A percentile compares a stretch with the other conserved stretches of the same genome.
phyloP scores from a whole-genome alignment of 2,329 filamentous ascomycete species.

The Penicillium sp. region DNA sequence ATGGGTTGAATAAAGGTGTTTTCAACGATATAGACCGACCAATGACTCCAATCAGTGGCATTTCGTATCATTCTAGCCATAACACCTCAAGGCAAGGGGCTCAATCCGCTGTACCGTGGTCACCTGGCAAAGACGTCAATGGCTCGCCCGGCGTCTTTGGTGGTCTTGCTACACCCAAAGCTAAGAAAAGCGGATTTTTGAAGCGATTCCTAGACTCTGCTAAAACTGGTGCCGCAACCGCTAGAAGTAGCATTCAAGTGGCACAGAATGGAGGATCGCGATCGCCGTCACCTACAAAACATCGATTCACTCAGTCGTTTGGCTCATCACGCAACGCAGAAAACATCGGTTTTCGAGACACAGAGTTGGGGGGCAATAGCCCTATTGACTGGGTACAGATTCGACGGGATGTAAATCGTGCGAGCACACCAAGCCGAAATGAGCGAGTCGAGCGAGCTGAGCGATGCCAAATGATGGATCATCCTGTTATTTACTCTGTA shows the following conservation, averaged over 20 bases:
- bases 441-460: slow-evolving; percentile 82
- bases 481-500: slow-evolving; percentile 81
- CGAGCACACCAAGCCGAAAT: slow-evolving; percentile 85
- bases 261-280: slow-evolving; percentile 47
- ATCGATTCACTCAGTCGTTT: slow-evolving; percentile 45
- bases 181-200: slow-evolving; percentile 85
- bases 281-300: slow-evolving; percentile 47
- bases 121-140: slow-evolving; percentile 49
- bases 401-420: slow-evolving; percentile 88
- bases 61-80: slow-evolving; percentile 91
- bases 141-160: slow-evolving; percentile 69
- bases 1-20: slow-evolving; percentile 35
- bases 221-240: slow-evolving; percentile 88
- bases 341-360: slow-evolving; percentile 62
- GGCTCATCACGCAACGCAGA: slow-evolving; percentile 31
- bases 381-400: slow-evolving; percentile 92
- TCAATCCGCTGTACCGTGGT: slow-evolving; percentile 63
- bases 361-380: slow-evolving; percentile 56
- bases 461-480: slow-evolving; percentile 90
- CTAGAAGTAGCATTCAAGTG: slow-evolving; percentile 75
- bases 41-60: slow-evolving; percentile 62
- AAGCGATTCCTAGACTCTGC: slow-evolving; percentile 92
- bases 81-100: slow-evolving; percentile 54
- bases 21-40: slow-evolving; percentile 42
- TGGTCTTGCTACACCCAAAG: slow-evolving; percentile 69